phyloP scores from a whole-genome alignment of 225 moss, liverwort and hornwort genomes.

The Marchantia polymorpha region DNA sequence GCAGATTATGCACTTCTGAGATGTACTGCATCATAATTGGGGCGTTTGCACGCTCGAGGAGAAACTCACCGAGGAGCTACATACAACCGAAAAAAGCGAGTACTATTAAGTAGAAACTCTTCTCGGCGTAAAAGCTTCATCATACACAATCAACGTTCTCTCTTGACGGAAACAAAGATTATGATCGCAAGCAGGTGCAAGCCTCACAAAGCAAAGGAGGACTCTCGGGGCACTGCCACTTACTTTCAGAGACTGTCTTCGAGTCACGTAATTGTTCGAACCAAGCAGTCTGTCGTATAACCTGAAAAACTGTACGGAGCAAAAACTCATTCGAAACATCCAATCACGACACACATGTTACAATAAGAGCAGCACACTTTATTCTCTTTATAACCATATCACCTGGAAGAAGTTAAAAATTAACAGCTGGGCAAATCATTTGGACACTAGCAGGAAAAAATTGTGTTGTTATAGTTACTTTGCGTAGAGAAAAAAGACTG shows the following conservation, averaged over 20 bases:
- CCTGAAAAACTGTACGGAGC: conserved; percentile 44
- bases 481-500: background rate
- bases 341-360: no score
- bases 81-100: background rate
- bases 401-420: no score
- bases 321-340: conserved; percentile 9
- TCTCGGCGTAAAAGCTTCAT: background rate
- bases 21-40: conserved; percentile 96
- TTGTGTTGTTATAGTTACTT: background rate
- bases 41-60: conserved; percentile 86
- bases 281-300: conserved; percentile 82
- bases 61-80: conserved; percentile 86
- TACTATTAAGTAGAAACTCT: background rate
- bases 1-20: conserved; percentile 92
- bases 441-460: background rate
- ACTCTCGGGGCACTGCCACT: background rate
- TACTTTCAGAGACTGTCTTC: conserved; percentile 75
- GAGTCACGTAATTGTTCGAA: conserved; percentile 85
- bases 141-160: background rate
- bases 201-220: background rate
- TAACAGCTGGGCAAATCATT: no score
- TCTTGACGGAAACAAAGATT: background rate
- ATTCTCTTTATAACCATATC: no score
- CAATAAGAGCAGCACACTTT: no score
- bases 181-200: background rate